These are phyloP conservation scores for Canna indica DNA, from an alignment of 176 grass and related monocot genomes.

Conservation along the genomic window DNA sequence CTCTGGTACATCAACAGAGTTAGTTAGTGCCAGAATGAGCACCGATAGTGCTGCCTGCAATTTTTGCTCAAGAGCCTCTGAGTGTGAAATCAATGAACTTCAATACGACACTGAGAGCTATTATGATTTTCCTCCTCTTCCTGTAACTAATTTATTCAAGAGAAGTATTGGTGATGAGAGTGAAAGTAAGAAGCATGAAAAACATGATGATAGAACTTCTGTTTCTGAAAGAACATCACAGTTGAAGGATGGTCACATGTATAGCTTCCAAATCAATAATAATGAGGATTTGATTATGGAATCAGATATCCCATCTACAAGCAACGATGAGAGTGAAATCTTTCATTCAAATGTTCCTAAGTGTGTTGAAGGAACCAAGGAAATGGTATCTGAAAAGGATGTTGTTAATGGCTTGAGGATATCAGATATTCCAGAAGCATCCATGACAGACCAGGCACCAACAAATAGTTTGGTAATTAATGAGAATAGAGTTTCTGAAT, in stretches of 20 bases:
- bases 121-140: slow-evolving; percentile 47
- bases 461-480: slow-evolving; percentile 27
- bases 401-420: slow-evolving; percentile 56
- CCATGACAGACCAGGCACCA: slow-evolving; percentile 36
- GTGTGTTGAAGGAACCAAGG: slow-evolving; percentile 44
- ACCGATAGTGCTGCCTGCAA: slow-evolving; percentile 43
- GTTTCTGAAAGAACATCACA: slow-evolving; percentile 40
- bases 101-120: slow-evolving; percentile 66
- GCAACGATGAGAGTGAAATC: slow-evolving; percentile 40
- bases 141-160: slow-evolving; percentile 55
- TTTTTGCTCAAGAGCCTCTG: slow-evolving; percentile 45
- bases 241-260: slow-evolving; percentile 41
- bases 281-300: slow-evolving; percentile 94
- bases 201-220: slow-evolving; percentile 30
- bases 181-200: slow-evolving; percentile 35
- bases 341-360: slow-evolving; percentile 42
- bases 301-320: slow-evolving; percentile 47
- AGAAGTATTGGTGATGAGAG: slow-evolving; percentile 31
- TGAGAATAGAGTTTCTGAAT: slow-evolving; percentile 86
- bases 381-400: slow-evolving; percentile 37
- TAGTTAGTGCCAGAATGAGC: slow-evolving; percentile 43
- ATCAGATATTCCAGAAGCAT: slow-evolving; percentile 53
- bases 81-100: slow-evolving; percentile 54
- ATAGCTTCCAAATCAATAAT: slow-evolving; percentile 93
- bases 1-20: slow-evolving; percentile 56